phyloP scores from a whole-genome alignment of 2,329 filamentous ascomycete species.

The Volutella citrinella region DNA sequence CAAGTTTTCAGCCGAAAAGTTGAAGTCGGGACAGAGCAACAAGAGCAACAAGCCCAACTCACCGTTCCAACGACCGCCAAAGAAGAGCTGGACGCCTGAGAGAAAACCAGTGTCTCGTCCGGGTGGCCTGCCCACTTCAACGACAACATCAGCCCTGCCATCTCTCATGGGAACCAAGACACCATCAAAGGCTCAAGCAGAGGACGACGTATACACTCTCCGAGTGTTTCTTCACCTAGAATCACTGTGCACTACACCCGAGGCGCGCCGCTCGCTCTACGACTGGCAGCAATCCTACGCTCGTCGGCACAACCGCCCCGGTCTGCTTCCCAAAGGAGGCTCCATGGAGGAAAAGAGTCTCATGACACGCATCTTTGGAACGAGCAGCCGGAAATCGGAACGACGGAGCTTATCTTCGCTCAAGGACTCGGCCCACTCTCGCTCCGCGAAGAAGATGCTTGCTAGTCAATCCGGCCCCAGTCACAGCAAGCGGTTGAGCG shows the following conservation, averaged over 20 bases:
- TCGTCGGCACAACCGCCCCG: slow-evolving; percentile 32
- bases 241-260: slow-evolving; percentile 42
- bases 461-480: not conserved
- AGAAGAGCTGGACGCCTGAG: slow-evolving; percentile 14
- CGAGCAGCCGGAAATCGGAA: slow-evolving; percentile 14
- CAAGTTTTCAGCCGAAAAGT: slow-evolving; percentile 32
- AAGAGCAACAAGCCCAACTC: not conserved
- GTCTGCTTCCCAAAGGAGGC: slow-evolving; percentile 38
- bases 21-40: no score
- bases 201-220: no score
- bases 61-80: not conserved
- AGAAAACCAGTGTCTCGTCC: slow-evolving; percentile 16
- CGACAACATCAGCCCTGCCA: slow-evolving; percentile 31
- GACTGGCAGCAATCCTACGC: slow-evolving; percentile 51
- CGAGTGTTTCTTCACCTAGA: slow-evolving; percentile 49
- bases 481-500: slow-evolving; percentile 15
- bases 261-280: slow-evolving; percentile 45
- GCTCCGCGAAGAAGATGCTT: slow-evolving; percentile 10
- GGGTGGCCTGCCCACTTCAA: slow-evolving; percentile 29
- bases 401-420: slow-evolving; percentile 18
- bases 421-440: slow-evolving; percentile 6
- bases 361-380: slow-evolving; percentile 28
- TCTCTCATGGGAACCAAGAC: no score
- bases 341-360: slow-evolving; percentile 28
- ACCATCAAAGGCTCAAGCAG: slow-evolving; percentile 13